Evolutionary conservation across 2,329 filamentous ascomycete genomes (phyloP), one percentile per base, ranked within the genome.

Genomic region (Balansia obtecta): DNA sequence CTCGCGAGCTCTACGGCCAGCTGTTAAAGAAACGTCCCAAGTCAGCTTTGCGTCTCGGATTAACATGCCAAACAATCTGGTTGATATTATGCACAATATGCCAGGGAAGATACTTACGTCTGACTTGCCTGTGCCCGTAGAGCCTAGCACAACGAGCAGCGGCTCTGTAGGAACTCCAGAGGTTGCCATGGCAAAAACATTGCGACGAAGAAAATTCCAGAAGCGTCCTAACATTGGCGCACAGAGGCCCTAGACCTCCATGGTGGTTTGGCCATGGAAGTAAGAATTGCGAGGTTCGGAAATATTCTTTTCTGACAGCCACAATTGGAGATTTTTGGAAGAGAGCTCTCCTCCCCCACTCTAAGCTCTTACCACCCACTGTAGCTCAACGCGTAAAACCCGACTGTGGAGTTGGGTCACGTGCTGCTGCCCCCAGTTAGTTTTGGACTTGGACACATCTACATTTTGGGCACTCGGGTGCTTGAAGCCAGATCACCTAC

Each of bases 121-220:
- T 39, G 89, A 95, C 69, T 95, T 95, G 54, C 91, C 91, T 1
- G 90, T 96, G 52, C 90, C 91, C 10, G 91, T 97, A 45, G 90
- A 86, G 57, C 91, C 91, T 46, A 96, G 75, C 53, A 97, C 78
- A 46, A 88, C 82, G 60, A 97, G 75, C 55, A 96, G 70, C 22
- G 88, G 86, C 60, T 74, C 63, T 46, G 63, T 60, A 16, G 75
- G 75, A 50, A 65, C 59, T 54, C 57, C 64, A 51, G 51, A 54
- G 50, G 60, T 50, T 43, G 67, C 58, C 71, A 76, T 76, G 56
- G 58, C 62, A 51, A 63, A 56, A 54, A 62, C 64, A 69, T 66
- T 60, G 51, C 65, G 65, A 56, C 60, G 53, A 43, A 62, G 49
- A 16, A 59, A 22, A 16, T 51, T 50, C 40, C 58, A 51, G 47